Base-by-base conservation (phyloP, 768 basidiomycete species). In the Suillus americanus region DNA sequence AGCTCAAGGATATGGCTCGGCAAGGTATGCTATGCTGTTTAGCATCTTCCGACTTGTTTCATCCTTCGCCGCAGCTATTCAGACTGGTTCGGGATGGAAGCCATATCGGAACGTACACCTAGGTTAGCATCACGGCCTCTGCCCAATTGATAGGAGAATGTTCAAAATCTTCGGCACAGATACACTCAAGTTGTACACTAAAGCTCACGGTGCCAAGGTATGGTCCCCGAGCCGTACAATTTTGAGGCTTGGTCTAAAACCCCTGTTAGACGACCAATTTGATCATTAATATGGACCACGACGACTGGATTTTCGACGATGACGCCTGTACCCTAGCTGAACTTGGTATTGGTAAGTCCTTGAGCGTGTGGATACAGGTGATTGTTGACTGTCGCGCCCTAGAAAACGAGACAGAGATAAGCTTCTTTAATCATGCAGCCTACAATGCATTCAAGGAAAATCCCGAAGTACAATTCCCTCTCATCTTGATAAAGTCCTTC, bases 381-480 rank as follows among this genome's bases (percentile, higher is more conserved):
- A 68, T 30, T 37, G 18, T 37, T 54, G 30, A 46, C 25, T 54
- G 43, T 51, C 20, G 10, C 38, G 38, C 43, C 9, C 45, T 57
- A 98, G 97, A 97, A 77, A 97, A 99, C 73, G 97, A 99, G 77
- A 92, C 92, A 0, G 97, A 99, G 79, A 83, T 96, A 67, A 95
- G 93, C 73, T 90, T 97, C 77, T 99, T 99, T 81, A 89, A 90
- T 70, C 80, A 84, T 35, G 81, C 84, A 51, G 78, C 85, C 20
- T 99, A 99, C 70, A 87, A 93, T 37, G 78, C 77, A 38, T 99
- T 95, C 85, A 92, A 92, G 76, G 68, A 80, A 54, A 83, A 97
- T 74, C 97, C 97, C 16, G 85, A 90, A 80, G 95, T 94, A 67
- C 45, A 67, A 66, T 63, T n/a, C 0, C 2, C 13, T 14, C 37